phyloP scores from a whole-genome alignment of 2,329 filamentous ascomycete genomes.

The Diaporthe velutina region DNA sequence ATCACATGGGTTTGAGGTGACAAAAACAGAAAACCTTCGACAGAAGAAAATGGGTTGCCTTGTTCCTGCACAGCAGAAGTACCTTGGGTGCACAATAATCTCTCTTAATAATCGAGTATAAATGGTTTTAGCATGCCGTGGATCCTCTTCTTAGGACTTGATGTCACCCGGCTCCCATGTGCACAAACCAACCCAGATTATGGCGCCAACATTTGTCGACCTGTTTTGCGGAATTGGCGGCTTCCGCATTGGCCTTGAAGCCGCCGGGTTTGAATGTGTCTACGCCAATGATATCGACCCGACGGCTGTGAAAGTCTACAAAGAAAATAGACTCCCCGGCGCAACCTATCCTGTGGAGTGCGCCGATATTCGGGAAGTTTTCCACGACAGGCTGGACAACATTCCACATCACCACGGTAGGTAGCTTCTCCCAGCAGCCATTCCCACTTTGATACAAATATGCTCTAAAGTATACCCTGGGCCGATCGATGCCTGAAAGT shows the following conservation, averaged over 20 bases:
- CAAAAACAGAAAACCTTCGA: too few relatives aligned
- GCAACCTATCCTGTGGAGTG: background rate
- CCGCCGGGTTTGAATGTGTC: slow-evolving; percentile 5
- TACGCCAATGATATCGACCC: background rate
- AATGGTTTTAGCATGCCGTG: background rate
- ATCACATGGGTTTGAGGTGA: too few relatives aligned
- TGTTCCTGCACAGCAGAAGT: too few relatives aligned
- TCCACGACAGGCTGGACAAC: background rate
- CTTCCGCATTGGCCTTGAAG: slow-evolving; percentile 18
- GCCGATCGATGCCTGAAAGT: too few relatives aligned
- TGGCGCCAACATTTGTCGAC: slow-evolving; percentile 21
- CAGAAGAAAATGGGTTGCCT: too few relatives aligned
- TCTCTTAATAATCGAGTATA: background rate
- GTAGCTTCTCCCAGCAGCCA: background rate
- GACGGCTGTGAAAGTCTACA: background rate
- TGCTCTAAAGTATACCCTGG: too few relatives aligned
- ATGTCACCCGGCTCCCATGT: too few relatives aligned
- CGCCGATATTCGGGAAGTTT: background rate
- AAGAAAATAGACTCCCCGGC: background rate
- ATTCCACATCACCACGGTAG: background rate
- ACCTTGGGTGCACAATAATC: too few relatives aligned
- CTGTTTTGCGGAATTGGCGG: slow-evolving; percentile 7
- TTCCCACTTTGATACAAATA: too few relatives aligned
- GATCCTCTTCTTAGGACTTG: background rate
- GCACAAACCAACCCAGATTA: background rate